Evolutionary conservation across 768 basidiomycete species (phyloP).

Genomic region (Gloeopeniophorella convolvens): DNA sequence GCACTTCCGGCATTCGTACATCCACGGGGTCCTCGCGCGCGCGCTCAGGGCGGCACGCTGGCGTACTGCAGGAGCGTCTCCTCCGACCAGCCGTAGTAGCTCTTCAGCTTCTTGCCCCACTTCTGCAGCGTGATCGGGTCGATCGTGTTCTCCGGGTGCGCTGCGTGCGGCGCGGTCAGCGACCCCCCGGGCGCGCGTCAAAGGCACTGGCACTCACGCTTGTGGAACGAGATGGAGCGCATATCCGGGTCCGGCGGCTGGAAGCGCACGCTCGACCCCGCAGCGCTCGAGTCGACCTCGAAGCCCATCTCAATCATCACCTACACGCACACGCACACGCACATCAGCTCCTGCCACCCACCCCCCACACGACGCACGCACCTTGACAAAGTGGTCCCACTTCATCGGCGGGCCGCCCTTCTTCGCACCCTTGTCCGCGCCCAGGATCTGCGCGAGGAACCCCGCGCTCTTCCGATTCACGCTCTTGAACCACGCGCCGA

Average conservation of each 20-base stretch:
- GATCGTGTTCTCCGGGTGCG: constrained; percentile 28
- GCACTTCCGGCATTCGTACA: too few species aligned
- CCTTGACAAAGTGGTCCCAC: constrained; percentile 31
- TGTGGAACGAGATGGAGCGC: constrained; percentile 28
- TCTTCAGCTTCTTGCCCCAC: constrained; percentile 25
- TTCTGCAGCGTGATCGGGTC: constrained; percentile 23
- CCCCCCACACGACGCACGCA: too few species aligned
- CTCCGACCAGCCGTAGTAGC: constrained; percentile 28
- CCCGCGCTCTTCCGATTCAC: constrained; percentile 21
- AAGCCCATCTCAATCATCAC: constrained; percentile 29
- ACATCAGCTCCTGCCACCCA: too few species aligned
- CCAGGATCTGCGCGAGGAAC: constrained; percentile 22
- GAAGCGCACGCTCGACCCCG: constrained; percentile 29
- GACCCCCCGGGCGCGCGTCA: neutral
- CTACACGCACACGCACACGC: constrained; percentile 22
- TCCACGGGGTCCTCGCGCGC: too few species aligned
- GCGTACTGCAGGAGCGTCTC: constrained; percentile 21
- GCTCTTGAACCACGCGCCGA: constrained; percentile 17
- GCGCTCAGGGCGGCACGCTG: neutral
- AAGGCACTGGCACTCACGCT: constrained; percentile 22
- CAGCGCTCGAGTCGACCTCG: constrained; percentile 25
- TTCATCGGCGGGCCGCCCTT: constrained; percentile 25
- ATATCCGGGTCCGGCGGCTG: constrained; percentile 24
- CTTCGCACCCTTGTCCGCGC: constrained; percentile 21
- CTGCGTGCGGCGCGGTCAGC: constrained; percentile 9